Base-by-base conservation (phyloP, 2,329 filamentous ascomycete genomes). In the Stagonosporopsis vannaccii region DNA sequence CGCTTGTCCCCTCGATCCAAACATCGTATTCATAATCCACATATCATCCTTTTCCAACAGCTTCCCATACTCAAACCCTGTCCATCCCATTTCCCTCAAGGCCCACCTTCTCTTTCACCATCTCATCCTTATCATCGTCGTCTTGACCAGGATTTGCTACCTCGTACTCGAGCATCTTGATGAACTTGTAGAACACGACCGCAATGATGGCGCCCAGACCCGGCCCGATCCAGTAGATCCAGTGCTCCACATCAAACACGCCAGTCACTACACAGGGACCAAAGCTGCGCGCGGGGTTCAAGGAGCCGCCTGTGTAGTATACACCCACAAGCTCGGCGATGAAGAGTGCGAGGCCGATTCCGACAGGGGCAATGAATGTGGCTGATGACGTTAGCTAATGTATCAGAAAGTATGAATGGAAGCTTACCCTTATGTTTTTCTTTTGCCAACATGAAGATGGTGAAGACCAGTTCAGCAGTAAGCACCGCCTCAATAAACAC, bases 321-420 rank as follows among this genome's bases (percentile, higher is more conserved):
- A 80, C 78, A 75, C 81, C 81, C 17, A 79, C 76, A 35, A 85
- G 65, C 55, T 85, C 80, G 0, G 78, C 77, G 51, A 91, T 82
- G 74, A 92, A 91, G 59, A 92, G 82, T 0, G 88, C 82, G 7
- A 91, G 76, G 1, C 90, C 90, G 65, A 92, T 90, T 12, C 87
- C 88, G 3, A 92, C 77, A 0, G 89, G 89, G 0, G 89, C 89
- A 2, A 91, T 77, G 68, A 84, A 90, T 0, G 89, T 91, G 3
- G 85, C 85, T 67, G 30, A 6, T 33, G 23, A 15, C 28, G 35
- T 62, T 43, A 60, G 50, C 20, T 5, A 26, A 17, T 9, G 22
- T 25, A 3, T 8, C 15, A 19, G 28, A 36, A 12, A 22, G 2
- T 6, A 17, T n/a, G 8, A 9, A 2, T 13, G 5, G 4, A 2